Base-by-base conservation (phyloP, 306 rosid species). In the Cicer arietinum region DNA sequence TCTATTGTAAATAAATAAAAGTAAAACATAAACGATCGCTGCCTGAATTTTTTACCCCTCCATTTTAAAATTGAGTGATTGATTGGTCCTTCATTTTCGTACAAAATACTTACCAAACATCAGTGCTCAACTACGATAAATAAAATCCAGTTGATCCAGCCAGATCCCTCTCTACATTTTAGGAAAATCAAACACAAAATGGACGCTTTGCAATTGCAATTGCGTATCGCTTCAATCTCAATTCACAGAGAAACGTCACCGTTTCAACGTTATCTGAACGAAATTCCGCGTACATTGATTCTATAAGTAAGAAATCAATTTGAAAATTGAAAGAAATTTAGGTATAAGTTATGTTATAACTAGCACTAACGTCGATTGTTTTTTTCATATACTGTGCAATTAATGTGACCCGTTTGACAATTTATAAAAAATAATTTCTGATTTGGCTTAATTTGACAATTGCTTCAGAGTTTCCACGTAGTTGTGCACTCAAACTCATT, bases 401-500 rank as follows among this genome's bases (percentile, higher is more conserved):
- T 54, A 54, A 54, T 18, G 11, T 57, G 4, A 57, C 11, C n/a
- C 14, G 16, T 22, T 57, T 0, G n/a, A n/a, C n/a, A 30, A 30
- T 3, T 30, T 40, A 12, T 25, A 10, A 2, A 25, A 11, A 30
- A 56, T 0, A 30, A 22, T 63, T 16, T 63, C 5, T 41, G n/a
- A 64, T 41, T 64, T 64, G n/a, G 16, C 30, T 40, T 51, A 12
- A 13, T 63, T 42, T 52, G 8, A 70, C 37, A 16, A 41, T 46
- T 14, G 63, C 43, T 60, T 74, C 76, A 42, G 45, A 77, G 39
- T 42, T 79, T 3, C 47, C 35, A 61, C 64, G n/a, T 42, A 7
- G 45, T 18, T 35, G 54, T 44, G 18, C 5, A 10, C 20, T 6
- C 9, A 6, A 18, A 37, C 42, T 25, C 5, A 58, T 10, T 14